Evolutionary conservation across 352 stramenopile genomes (phyloP).

Genomic region (Peronospora destructor): DNA sequence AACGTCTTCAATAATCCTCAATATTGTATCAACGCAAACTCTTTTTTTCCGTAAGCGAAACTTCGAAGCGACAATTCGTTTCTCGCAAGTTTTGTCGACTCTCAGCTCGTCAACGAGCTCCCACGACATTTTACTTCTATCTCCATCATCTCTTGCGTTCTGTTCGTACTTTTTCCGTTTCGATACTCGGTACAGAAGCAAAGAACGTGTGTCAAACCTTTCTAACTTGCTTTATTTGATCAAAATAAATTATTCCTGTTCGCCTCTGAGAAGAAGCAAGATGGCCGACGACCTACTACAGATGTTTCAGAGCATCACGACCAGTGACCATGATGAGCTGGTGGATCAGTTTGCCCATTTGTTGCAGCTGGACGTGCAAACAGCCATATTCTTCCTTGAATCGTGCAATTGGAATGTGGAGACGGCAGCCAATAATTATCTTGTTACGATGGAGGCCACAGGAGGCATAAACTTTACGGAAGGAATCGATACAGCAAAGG

Average conservation of each 20-base stretch:
- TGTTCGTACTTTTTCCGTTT: not conserved
- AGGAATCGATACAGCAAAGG: constrained; percentile 26
- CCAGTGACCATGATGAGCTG: constrained; percentile 75
- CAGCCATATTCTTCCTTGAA: constrained; percentile 79
- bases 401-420: constrained; percentile 87
- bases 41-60: no score
- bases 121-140: not conserved
- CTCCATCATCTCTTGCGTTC: constrained; percentile 3
- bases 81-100: constrained; percentile 5
- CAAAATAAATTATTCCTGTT: not conserved
- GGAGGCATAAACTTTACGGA: constrained; percentile 19
- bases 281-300: constrained; percentile 81
- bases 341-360: constrained; percentile 79
- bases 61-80: no score
- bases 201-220: not conserved
- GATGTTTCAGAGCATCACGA: constrained; percentile 87
- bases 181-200: not conserved
- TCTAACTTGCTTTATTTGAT: not conserved
- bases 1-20: no score
- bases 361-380: constrained; percentile 58
- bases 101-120: not conserved
- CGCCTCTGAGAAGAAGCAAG: constrained; percentile 1
- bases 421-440: constrained; percentile 76
- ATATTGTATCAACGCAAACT: no score
- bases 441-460: constrained; percentile 53